Base-by-base conservation (phyloP, 148 eudicot species). In the Silene conica region DNA sequence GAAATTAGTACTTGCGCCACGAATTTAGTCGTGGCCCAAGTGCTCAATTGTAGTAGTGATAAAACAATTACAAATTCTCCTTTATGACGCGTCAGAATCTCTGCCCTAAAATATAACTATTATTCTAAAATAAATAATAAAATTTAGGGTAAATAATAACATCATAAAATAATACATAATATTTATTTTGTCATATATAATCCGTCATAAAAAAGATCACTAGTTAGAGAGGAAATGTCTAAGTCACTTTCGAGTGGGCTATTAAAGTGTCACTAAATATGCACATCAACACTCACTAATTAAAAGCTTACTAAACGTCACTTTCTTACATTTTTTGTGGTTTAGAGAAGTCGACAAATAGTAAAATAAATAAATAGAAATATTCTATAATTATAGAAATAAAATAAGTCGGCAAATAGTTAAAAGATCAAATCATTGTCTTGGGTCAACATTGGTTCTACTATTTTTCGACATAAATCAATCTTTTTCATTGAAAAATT, bases 381-480 rank as follows among this genome's bases (percentile, higher is more conserved):
- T 7, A 50, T 11, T 50, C 55, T 50, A 50, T 50, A 50, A 11
- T 13, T 50, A 18, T 50, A 50, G 13, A 50, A 50, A 50, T 50
- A 50, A 50, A 50, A 50, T 50, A 50, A 65, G 69, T 65, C 69
- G 69, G 69, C 69, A 65, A 65, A 65, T 34, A 65, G 69, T 65
- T 31, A 65, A 65, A 65, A 31, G 69, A 38, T 31, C 11, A 65
- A 34, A 38, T 34, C 69, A 31, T 34, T 65, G 55, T 50, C 55
- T 50, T 23, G 38, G 16, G 26, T 62, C 14, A 21, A 25, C 16
- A 7, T 9, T 9, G 66, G 0, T 62, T 13, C 31, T 62, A 61
- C 64, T 62, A 20, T 62, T 62, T 62, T 25, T 62, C 8, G 41
- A 1, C 64, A 61, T n/a, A 61, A 20, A 23, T 61, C 64, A 20